Percentiles rank a stretch among this genome's conserved stretches.
Evolutionary conservation across 2,329 filamentous ascomycete species (phyloP).

Genomic region (Colletotrichum trifolii): DNA sequence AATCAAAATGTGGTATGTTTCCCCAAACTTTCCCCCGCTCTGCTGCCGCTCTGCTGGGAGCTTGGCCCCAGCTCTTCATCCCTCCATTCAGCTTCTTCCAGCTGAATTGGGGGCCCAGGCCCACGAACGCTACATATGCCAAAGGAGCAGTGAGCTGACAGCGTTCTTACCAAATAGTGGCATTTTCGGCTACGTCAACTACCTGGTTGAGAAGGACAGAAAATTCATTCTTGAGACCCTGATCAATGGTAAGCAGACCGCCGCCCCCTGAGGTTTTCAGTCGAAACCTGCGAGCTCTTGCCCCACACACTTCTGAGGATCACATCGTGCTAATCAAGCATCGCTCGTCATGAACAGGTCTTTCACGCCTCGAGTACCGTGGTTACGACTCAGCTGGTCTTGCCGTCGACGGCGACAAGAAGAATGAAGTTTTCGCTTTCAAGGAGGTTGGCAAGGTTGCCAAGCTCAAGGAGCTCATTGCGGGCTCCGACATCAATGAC

Average conservation of each 20-base stretch:
- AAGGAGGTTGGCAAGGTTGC: slow-evolving; percentile 99
- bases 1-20: slow-evolving; percentile 41
- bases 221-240: slow-evolving; percentile 96
- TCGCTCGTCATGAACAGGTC: slow-evolving; percentile 66
- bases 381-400: slow-evolving; percentile 98
- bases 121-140: not conserved
- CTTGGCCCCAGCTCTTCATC: slow-evolving; percentile 23
- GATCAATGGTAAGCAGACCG: slow-evolving; percentile 81
- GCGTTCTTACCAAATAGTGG: slow-evolving; percentile 65
- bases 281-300: slow-evolving; percentile 16
- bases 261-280: slow-evolving; percentile 30
- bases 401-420: slow-evolving; percentile 97
- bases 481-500: slow-evolving; percentile 82
- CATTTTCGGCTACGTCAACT: slow-evolving; percentile 99
- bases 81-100: slow-evolving; percentile 12
- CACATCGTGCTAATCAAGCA: slow-evolving; percentile 43
- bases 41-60: slow-evolving; percentile 23
- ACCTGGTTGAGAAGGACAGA: slow-evolving; percentile 98
- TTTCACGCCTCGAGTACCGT: slow-evolving; percentile 96
- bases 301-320: slow-evolving; percentile 15
- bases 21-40: slow-evolving; percentile 21
- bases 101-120: slow-evolving; percentile 7
- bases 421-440: slow-evolving; percentile 96
- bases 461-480: slow-evolving; percentile 94
- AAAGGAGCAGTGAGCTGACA: slow-evolving; percentile 38